Base-by-base conservation (phyloP, 1,284 basidiomycete genomes). In the Neotropicomus parvogracilis region DNA sequence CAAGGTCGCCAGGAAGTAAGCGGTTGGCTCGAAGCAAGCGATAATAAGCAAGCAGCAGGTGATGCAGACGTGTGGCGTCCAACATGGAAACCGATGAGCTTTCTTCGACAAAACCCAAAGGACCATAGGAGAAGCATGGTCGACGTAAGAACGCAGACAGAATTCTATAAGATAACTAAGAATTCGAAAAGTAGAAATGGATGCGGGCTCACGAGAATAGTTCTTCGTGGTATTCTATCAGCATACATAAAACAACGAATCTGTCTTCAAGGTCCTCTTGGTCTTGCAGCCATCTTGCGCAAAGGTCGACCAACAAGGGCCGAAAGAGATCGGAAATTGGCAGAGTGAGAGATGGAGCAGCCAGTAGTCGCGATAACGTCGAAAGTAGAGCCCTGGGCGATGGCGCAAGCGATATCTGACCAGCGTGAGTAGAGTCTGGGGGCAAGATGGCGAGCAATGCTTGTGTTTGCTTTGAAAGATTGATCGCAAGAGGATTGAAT, bases 21-120 rank as follows among this genome's bases (percentile, higher is more conserved):
- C 83, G 80, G 62, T 91, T 91, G 36, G 81, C 81, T 55, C 77
- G 75, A 12, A 93, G 73, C 34, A 95, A 76, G 32, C 92, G 85
- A 59, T 88, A 88, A 62, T 92, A 90, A 1, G 87, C 79, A 35
- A 95, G 74, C 13, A 95, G 77, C 0, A 88, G 66, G 21, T 73
- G 70, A 32, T 93, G 88, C 5, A 91, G 67, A 14, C 74, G 72
- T 11, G 60, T 58, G 2, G 65, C 50, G 29, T 80, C 73, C 38
- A 78, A 49, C 4, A 62, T 53, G 11, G 62, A 48, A 5, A 69
- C 49, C 12, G 69, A 59, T 12, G 68, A 43, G 10, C 58, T 49
- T 10, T 59, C 52, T 32, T 64, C 55, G 6, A 80, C 57, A 54
- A 74, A 75, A 6, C 67, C 59, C 7, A 91, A 61, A 1, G 81